These are phyloP conservation scores for Ceratocystis alfenasii DNA, from an alignment of 2,329 filamentous ascomycete species.

Conservation along the genomic window DNA sequence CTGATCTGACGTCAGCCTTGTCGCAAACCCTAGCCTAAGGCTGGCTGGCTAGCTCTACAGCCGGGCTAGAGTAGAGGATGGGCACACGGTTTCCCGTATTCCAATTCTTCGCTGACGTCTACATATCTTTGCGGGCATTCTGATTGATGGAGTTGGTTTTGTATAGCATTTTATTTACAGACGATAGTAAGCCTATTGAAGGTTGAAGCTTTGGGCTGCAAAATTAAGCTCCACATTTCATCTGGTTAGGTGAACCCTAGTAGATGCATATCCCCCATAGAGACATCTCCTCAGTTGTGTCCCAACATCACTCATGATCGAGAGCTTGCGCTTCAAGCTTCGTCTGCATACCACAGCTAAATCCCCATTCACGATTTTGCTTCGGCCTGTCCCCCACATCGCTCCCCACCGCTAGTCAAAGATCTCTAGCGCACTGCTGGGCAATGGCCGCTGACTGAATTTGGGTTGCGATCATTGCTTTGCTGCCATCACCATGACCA, in stretches of 20 bases:
- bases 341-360: background rate
- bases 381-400: background rate
- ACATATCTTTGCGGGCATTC: background rate
- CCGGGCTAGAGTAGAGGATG: background rate
- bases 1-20: background rate
- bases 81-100: no score
- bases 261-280: constrained; percentile 10
- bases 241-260: background rate
- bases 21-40: background rate
- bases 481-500: constrained; percentile 51
- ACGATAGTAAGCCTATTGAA: background rate
- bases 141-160: background rate
- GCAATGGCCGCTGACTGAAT: constrained; percentile 15
- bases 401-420: background rate
- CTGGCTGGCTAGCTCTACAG: background rate
- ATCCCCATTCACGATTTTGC: background rate
- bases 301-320: background rate
- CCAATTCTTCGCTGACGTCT: no score
- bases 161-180: background rate
- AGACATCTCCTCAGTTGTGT: background rate
- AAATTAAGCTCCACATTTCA: background rate
- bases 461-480: constrained; percentile 7
- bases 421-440: background rate
- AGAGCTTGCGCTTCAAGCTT: background rate
- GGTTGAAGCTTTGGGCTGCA: background rate